phyloP scores from a whole-genome alignment of 148 eudicot genomes.

The Rhododendron vialii region DNA sequence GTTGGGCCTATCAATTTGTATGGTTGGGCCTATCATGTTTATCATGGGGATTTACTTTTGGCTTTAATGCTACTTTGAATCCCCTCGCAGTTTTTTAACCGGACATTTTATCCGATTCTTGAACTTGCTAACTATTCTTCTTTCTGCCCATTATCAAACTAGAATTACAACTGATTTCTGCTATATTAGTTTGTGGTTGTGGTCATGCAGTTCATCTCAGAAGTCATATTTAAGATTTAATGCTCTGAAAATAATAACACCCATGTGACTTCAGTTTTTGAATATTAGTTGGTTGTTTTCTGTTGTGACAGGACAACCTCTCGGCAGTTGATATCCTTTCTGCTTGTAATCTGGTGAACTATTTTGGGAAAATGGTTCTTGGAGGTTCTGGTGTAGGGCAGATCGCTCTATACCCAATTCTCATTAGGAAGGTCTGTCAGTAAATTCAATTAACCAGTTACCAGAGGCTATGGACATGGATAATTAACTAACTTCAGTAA shows the following conservation, averaged over 20 bases:
- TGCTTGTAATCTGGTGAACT: slow-evolving; percentile 95
- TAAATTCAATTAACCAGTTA: slow-evolving; percentile 4
- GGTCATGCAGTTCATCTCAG: neutral
- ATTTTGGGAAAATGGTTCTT: slow-evolving; percentile 98
- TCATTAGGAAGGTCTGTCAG: slow-evolving; percentile 74
- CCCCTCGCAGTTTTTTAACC: neutral
- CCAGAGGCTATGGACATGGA: neutral
- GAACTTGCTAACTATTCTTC: neutral
- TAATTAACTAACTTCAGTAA: neutral
- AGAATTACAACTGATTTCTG: neutral
- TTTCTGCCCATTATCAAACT: neutral
- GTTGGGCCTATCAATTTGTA: neutral
- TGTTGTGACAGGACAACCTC: slow-evolving; percentile 78
- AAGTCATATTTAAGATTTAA: neutral
- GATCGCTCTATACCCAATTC: slow-evolving; percentile 81
- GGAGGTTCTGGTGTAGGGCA: slow-evolving; percentile 99
- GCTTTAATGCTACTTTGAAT: neutral
- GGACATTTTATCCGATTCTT: neutral
- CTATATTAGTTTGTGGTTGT: neutral
- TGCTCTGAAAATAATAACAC: neutral
- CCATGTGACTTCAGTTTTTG: neutral
- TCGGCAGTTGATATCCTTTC: slow-evolving; percentile 98
- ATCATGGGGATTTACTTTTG: neutral
- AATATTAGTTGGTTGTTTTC: neutral
- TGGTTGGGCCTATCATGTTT: neutral